Evolutionary conservation across 805 yeast genomes (phyloP), one percentile per base, ranked within the genome.

Genomic region (Metschnikowia sp.): DNA sequence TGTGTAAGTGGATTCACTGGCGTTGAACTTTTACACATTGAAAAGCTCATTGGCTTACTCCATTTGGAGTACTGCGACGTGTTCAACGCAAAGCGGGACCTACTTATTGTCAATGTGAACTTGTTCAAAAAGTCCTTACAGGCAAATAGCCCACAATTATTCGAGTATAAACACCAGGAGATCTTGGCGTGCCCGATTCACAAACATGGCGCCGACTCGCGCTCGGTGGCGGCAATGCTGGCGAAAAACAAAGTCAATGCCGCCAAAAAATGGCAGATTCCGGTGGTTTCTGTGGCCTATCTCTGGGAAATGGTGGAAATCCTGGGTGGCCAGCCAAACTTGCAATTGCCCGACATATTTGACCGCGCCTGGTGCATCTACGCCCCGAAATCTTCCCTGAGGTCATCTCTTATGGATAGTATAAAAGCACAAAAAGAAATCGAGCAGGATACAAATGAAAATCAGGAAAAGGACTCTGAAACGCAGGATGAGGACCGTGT

Each of bases 1-100:
- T 74, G 85, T 51, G 72, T 85, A 3, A 78, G 88, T 3, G 96
- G 96, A 3, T 88, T 84, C 61, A 75, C 82, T 18, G 96, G 95
- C 0, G 81, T 86, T 28, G 95, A 88, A 63, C 66, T 81, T 13
- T 66, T 86, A 36, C 96, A 88, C 64, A 60, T 86, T 10, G 80
- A 78, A 8, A 85, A 86, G 58, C 71, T 92, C 38, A 71, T 88
- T 8, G 57, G 68, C 15, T 59, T 76, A 29, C 56, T 86, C 22
- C 82, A 84, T 26, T 79, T 84, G 44, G 68, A 70, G 36, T 72
- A 75, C 45, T 66, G 74, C 40, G 79, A 75, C 0, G 68, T 76
- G 2, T 68, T 88, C 45, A 75, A 77, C 3, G 57, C 71, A 5
- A 65, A 69, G 10, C 68, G 86, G 36, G 86, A 85, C 54, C 58